phyloP scores from a whole-genome alignment of 495 filamentous ascomycete species.

The Collariella sp. region DNA sequence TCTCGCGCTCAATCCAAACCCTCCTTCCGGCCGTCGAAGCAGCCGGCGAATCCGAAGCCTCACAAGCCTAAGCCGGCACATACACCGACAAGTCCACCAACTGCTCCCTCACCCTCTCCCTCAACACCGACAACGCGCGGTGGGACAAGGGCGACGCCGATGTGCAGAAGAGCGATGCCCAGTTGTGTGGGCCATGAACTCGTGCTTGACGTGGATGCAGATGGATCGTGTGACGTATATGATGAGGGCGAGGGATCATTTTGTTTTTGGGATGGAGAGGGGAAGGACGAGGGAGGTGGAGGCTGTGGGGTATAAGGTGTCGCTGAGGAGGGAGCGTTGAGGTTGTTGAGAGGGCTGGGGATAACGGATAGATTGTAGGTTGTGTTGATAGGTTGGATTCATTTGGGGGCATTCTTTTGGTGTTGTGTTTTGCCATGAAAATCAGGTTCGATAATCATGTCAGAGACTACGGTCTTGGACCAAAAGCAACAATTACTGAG shows the following conservation, averaged over 20 bases:
- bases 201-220: constrained; percentile 27
- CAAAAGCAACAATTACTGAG: too few species aligned
- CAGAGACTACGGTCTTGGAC: too few species aligned
- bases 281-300: constrained; percentile 9
- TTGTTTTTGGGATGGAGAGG: constrained; percentile 9
- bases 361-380: too few species aligned
- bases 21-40: constrained; percentile 40
- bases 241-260: constrained; percentile 7
- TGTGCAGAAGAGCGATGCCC: constrained; percentile 16
- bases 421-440: too few species aligned
- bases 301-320: constrained; percentile 10
- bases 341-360: too few species aligned
- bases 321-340: neutral
- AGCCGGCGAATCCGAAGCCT: constrained; percentile 37
- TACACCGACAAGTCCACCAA: constrained; percentile 32
- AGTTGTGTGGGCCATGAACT: constrained; percentile 17
- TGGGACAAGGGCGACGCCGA: constrained; percentile 20
- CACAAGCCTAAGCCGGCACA: constrained; percentile 28
- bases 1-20: constrained; percentile 29
- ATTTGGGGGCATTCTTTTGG: too few species aligned
- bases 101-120: constrained; percentile 34
- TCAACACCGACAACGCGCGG: constrained; percentile 31
- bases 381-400: too few species aligned
- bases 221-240: constrained; percentile 28
- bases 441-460: too few species aligned